A percentile compares a stretch with the other conserved stretches of the same genome.
Conservation (phyloP, 176 grass and related monocot genomes). For the Oropetium thomaeum region DNA sequence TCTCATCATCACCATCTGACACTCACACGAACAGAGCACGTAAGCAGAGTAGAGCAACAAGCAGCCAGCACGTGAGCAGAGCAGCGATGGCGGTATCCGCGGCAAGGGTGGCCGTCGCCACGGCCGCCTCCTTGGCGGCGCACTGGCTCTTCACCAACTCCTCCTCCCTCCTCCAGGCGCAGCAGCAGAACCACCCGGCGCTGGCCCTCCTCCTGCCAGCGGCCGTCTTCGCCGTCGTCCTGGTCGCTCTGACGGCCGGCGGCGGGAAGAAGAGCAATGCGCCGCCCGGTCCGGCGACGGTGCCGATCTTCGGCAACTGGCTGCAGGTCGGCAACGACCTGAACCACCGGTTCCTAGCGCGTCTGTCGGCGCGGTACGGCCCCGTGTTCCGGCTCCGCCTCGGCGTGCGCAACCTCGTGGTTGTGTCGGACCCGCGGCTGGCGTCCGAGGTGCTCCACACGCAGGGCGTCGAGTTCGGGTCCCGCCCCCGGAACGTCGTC, state of each 20-base stretch:
- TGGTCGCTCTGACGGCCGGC: background rate
- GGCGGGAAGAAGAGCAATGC: background rate
- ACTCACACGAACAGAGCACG: background rate
- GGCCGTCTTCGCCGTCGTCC: background rate
- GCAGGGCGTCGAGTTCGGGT: slow-evolving; percentile 93
- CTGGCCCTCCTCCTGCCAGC: slow-evolving; percentile 5
- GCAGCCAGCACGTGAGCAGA: too few species aligned
- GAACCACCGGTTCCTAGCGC: slow-evolving; percentile 71
- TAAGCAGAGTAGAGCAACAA: background rate
- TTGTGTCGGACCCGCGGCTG: slow-evolving; percentile 59
- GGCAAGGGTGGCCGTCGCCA: slow-evolving; percentile 1
- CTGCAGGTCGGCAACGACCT: slow-evolving; percentile 89
- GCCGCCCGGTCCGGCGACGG: slow-evolving; percentile 9
- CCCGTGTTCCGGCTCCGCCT: slow-evolving; percentile 71
- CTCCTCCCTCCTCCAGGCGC: background rate
- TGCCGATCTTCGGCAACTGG: slow-evolving; percentile 80
- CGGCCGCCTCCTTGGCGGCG: slow-evolving; percentile 11
- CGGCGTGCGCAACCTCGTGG: slow-evolving; percentile 81
- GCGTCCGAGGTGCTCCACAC: slow-evolving; percentile 86
- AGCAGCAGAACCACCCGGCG: background rate
- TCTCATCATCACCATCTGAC: too few species aligned
- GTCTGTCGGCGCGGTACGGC: slow-evolving; percentile 51
- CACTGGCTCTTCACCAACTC: slow-evolving; percentile 20
- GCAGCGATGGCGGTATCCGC: slow-evolving; percentile 18
- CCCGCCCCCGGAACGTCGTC: slow-evolving; percentile 82